Conservation (phyloP, 495 filamentous ascomycete genomes). For the Bathelium albidoporum region DNA sequence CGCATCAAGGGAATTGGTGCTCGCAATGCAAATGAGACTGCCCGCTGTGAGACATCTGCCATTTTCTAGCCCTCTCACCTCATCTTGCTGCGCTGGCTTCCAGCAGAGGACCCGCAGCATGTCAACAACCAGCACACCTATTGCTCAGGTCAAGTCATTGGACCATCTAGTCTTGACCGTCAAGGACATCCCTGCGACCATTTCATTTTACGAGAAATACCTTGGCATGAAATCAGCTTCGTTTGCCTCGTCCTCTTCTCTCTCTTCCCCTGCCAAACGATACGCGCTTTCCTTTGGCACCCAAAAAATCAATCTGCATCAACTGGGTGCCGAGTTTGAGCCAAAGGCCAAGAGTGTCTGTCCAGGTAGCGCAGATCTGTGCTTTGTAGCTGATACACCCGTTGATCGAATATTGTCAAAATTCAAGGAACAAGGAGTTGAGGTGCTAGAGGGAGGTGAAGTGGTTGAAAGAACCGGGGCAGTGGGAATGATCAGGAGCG, state of each 20-base stretch:
- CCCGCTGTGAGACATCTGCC: neutral
- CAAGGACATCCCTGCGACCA: slow-evolving; percentile 34
- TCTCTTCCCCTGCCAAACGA: slow-evolving; percentile 24
- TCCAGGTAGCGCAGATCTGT: slow-evolving; percentile 44
- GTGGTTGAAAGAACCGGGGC: slow-evolving; percentile 44
- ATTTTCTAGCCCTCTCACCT: neutral
- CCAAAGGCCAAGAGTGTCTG: slow-evolving; percentile 40
- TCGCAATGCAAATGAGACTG: neutral
- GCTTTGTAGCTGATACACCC: slow-evolving; percentile 39
- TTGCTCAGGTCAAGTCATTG: slow-evolving; percentile 30
- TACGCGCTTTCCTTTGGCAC: slow-evolving; percentile 42
- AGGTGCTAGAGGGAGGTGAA: slow-evolving; percentile 37
- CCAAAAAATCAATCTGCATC: slow-evolving; percentile 48
- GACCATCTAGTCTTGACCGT: slow-evolving; percentile 48
- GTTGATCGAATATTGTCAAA: slow-evolving; percentile 32
- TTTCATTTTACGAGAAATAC: slow-evolving; percentile 38
- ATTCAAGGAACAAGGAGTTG: slow-evolving; percentile 31
- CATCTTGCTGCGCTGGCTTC: neutral
- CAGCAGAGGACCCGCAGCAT: neutral
- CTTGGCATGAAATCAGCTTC: slow-evolving; percentile 43
- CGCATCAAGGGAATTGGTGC: neutral
- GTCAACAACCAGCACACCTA: neutral
- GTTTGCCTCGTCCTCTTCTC: slow-evolving; percentile 25
- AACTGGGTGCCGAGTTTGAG: slow-evolving; percentile 43
- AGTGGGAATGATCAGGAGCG: slow-evolving; percentile 39